Conservation (phyloP, 371 early-diverging fungal genomes). For the Mucor plumbeus region DNA sequence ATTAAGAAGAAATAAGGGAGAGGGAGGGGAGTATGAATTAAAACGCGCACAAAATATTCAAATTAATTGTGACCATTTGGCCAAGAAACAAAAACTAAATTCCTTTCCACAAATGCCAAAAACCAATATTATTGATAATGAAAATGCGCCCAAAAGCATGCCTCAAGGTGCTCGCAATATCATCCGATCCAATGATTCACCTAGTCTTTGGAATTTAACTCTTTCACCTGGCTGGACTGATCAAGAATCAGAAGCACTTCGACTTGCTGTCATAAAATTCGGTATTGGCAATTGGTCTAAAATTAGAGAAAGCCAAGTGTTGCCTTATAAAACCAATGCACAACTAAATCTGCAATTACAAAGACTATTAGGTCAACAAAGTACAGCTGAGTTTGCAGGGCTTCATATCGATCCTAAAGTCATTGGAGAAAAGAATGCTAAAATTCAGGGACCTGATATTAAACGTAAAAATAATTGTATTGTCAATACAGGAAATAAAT, state of each 20-base stretch:
- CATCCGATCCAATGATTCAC: slow-evolving; percentile 89
- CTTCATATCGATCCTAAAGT: slow-evolving; percentile 89
- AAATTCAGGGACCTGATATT: slow-evolving; percentile 80
- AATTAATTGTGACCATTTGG: neutral
- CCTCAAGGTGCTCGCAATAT: slow-evolving; percentile 87
- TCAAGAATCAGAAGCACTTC: slow-evolving; percentile 81
- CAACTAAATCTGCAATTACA: slow-evolving; percentile 95
- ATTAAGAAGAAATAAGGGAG: neutral
- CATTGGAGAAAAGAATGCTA: slow-evolving; percentile 81
- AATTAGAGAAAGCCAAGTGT: slow-evolving; percentile 84
- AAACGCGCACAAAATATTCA: neutral
- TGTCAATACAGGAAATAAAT: slow-evolving; percentile 80
- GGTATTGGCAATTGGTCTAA: slow-evolving; percentile 96
- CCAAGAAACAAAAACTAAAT: neutral
- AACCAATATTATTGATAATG: neutral
- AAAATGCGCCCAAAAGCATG: slow-evolving; percentile 66
- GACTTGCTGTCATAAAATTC: slow-evolving; percentile 85
- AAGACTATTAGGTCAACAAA: slow-evolving; percentile 91
- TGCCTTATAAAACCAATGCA: slow-evolving; percentile 90
- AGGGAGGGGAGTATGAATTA: neutral
- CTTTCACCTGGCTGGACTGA: slow-evolving; percentile 91
- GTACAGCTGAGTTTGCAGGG: slow-evolving; percentile 91
- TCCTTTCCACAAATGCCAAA: neutral
- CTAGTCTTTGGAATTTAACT: slow-evolving; percentile 91
- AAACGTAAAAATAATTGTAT: slow-evolving; percentile 91